Evolutionary conservation across 495 filamentous ascomycete species (phyloP), one percentile per base, ranked within the genome.

Genomic region (Pseudoneurospora amorphoporcata): DNA sequence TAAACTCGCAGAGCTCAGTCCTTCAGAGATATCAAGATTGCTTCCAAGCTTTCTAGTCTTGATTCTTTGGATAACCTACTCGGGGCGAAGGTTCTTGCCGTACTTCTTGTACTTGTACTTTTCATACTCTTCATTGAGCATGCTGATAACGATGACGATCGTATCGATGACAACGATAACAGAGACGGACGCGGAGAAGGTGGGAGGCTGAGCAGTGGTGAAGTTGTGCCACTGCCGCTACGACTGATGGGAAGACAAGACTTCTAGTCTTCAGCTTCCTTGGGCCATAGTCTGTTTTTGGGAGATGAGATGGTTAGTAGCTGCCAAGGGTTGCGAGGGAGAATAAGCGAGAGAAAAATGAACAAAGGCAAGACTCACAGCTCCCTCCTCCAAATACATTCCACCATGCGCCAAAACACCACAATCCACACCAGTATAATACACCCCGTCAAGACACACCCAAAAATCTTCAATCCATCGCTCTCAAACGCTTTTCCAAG

Each of bases 321-420:
- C 10, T 53, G 19, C 45, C 43, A 19, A 53, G 45, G 9, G 9
- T 72, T 70, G 68, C 23, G 35, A 69, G 35, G 42, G n/a, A 2
- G 19, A 16, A 32, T 3, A 68, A n/a, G 6, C 8, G 2, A 2
- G 14, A 93, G 85, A 69, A 70, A 19, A 45, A 29, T 23, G 23
- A 65, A 32, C 8, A 35, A 6, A 39, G 10, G 70, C 9, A n/a
- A 41, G 17, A 75, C 76, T 71, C 29, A 79, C 79, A 80, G 41
- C 74, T 93, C 86, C 73, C 84, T 88, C 58, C 83, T 76, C 70
- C 86, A 77, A 42, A 97, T 84, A 23, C 92, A 91, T 1, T 88
- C 81, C 69, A 93, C 71, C 92, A 94, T 94, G 82, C 86, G 87
- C 14, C 76, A 81, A 70, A 90, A 88, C 32, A 97, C 90, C 72